Conservation (phyloP, 2,329 filamentous ascomycete species). For the Cladophialophora yegresii region DNA sequence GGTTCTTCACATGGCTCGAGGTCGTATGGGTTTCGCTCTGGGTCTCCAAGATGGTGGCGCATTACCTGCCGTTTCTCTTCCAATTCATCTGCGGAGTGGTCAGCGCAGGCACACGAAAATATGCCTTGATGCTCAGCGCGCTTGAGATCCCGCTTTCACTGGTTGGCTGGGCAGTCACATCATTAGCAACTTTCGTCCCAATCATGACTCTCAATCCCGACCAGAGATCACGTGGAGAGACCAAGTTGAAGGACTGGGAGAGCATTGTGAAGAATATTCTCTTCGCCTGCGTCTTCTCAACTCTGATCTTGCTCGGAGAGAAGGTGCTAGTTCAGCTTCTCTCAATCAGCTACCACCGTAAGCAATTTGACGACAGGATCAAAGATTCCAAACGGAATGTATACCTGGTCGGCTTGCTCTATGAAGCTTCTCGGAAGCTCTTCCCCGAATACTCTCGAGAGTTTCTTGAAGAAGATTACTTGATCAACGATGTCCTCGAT, state of each 20-base stretch:
- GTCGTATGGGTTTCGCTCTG: slow-evolving; percentile 66
- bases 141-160: slow-evolving; percentile 64
- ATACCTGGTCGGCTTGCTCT: slow-evolving; percentile 77
- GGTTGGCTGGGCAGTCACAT: slow-evolving; percentile 62
- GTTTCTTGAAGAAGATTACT: slow-evolving; percentile 86
- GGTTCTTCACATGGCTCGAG: slow-evolving; percentile 67
- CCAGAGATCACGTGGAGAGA: slow-evolving; percentile 40
- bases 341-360: slow-evolving; percentile 68
- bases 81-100: slow-evolving; percentile 64
- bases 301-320: slow-evolving; percentile 60
- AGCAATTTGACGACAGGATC: slow-evolving; percentile 70
- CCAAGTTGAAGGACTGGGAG: slow-evolving; percentile 52
- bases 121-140: slow-evolving; percentile 59
- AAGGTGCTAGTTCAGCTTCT: slow-evolving; percentile 65
- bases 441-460: slow-evolving; percentile 93
- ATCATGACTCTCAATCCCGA: slow-evolving; percentile 50
- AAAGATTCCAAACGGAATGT: slow-evolving; percentile 87
- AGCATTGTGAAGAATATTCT: slow-evolving; percentile 60
- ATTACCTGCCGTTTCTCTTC: slow-evolving; percentile 61
- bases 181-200: slow-evolving; percentile 60
- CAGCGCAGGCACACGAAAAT: slow-evolving; percentile 65
- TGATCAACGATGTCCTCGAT: slow-evolving; percentile 83
- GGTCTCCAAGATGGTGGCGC: slow-evolving; percentile 62
- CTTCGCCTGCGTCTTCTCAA: slow-evolving; percentile 58
- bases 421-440: slow-evolving; percentile 82